Percentiles rank a stretch among this genome's conserved stretches.
These are phyloP conservation scores for Leishmania lainsoni DNA, from an alignment of 208 protist species.

Conservation along the genomic window DNA sequence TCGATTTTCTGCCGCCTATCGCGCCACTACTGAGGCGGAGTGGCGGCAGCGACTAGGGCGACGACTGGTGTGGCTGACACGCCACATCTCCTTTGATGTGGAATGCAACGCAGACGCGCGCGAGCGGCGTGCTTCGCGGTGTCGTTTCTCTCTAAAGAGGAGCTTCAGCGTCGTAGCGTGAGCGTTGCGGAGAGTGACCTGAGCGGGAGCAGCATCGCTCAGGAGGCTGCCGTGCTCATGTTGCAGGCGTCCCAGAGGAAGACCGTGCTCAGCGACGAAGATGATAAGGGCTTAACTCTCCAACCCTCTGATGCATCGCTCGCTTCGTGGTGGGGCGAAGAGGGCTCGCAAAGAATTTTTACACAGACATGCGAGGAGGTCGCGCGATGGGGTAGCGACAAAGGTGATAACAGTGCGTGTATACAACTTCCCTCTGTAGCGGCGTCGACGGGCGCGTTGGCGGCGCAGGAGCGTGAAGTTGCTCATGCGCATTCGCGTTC, in stretches of 20 bases:
- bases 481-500: constrained; percentile 90
- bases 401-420: constrained; percentile 28
- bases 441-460: constrained; percentile 92
- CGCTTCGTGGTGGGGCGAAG: neutral
- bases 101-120: neutral
- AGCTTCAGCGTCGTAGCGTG: constrained; percentile 17
- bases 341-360: constrained; percentile 2
- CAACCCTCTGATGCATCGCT: neutral
- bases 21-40: constrained; percentile 6
- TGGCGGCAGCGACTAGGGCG: constrained; percentile 19
- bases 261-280: neutral
- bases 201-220: neutral
- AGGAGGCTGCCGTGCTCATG: constrained; percentile 11
- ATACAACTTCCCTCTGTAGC: constrained; percentile 91
- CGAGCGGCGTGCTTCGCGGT: constrained; percentile 26
- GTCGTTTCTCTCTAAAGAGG: constrained; percentile 19
- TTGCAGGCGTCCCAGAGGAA: neutral
- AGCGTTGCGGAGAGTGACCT: neutral
- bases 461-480: constrained; percentile 97
- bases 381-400: constrained; percentile 36
- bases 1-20: constrained; percentile 18
- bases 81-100: constrained; percentile 7
- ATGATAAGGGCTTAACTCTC: neutral
- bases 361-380: constrained; percentile 59
- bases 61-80: constrained; percentile 14